phyloP scores from a whole-genome alignment of 2,329 filamentous ascomycete genomes.

The Colletotrichum simmondsii region DNA sequence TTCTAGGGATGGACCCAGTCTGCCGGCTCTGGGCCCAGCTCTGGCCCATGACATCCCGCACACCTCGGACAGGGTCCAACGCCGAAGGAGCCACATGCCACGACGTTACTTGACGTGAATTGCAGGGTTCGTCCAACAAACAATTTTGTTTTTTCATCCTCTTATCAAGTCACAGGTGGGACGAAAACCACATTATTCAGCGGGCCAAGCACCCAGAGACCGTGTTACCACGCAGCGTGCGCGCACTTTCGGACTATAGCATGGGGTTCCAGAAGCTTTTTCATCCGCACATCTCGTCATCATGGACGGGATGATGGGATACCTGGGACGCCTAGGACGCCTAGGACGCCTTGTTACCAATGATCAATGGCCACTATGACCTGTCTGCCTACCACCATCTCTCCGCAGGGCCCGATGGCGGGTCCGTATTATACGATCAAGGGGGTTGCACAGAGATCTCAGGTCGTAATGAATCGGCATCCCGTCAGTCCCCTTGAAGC shows the following conservation, averaged over 20 bases:
- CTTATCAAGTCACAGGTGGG: not conserved
- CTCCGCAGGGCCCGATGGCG: not conserved
- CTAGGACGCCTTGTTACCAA: not conserved
- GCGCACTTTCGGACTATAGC: not conserved
- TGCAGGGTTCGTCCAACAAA: conserved; percentile 4
- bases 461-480: conserved; percentile 9
- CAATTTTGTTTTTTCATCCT: not conserved
- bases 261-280: not conserved
- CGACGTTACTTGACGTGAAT: not conserved
- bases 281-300: conserved; percentile 9
- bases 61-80: conserved; percentile 13
- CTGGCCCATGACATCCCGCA: conserved; percentile 8
- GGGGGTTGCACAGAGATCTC: conserved; percentile 17
- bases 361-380: not conserved
- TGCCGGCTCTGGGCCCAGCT: too few relatives aligned
- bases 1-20: conserved; percentile 3
- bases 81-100: conserved; percentile 8
- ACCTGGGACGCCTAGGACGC: not conserved
- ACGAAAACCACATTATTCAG: too few relatives aligned
- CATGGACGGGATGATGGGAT: conserved; percentile 2
- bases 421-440: not conserved
- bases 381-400: not conserved
- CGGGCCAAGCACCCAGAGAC: not conserved
- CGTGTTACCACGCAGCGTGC: not conserved
- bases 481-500: not conserved